phyloP scores from a whole-genome alignment of 2,329 filamentous ascomycete genomes.

The Bipolaris gigantea region DNA sequence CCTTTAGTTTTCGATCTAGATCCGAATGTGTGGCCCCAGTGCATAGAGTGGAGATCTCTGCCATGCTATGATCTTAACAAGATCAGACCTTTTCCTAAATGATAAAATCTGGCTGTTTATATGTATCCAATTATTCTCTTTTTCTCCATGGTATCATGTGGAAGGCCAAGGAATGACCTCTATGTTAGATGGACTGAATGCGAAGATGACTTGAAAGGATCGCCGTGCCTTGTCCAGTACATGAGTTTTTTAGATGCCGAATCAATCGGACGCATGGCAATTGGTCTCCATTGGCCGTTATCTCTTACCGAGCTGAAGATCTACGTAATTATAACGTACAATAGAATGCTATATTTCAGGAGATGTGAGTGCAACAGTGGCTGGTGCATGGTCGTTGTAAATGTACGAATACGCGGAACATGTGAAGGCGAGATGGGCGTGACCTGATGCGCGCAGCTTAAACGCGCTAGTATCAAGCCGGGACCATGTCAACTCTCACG shows the following conservation, averaged over 20 bases:
- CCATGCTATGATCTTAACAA: no score
- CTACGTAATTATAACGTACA: background rate
- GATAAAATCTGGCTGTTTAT: no score
- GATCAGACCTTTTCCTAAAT: no score
- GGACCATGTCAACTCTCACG: slow-evolving; percentile 3
- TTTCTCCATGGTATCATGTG: no score
- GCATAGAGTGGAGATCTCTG: no score
- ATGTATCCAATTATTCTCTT: no score
- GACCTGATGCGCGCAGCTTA: background rate
- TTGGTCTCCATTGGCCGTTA: background rate
- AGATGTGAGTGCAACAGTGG: no score
- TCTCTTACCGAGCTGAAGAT: background rate
- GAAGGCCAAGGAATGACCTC: no score
- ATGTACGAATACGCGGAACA: background rate
- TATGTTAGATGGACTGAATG: background rate
- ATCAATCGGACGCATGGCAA: background rate
- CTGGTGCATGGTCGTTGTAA: background rate
- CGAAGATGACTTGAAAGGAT: background rate
- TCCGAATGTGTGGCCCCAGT: no score
- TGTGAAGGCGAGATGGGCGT: background rate
- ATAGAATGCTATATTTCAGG: background rate
- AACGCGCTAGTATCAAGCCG: slow-evolving; percentile 8
- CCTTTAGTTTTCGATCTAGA: no score
- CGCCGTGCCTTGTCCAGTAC: background rate
- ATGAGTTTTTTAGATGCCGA: background rate